Evolutionary conservation across 2,329 filamentous ascomycete genomes (phyloP), one percentile per base, ranked within the genome.

Genomic region (Sarocladium strictum): DNA sequence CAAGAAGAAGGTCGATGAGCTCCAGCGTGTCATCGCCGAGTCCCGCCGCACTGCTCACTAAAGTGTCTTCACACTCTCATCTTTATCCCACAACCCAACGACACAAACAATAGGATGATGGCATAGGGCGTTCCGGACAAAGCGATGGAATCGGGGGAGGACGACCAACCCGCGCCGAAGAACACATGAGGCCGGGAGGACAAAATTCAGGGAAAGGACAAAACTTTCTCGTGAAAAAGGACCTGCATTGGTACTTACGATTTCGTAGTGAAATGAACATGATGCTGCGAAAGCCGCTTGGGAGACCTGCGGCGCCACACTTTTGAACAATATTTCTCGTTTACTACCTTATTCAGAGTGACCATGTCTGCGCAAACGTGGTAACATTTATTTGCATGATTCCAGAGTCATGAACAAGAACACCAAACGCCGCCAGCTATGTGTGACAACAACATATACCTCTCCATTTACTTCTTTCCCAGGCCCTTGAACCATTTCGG

Each of bases 1-100:
- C 72, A 99, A 99, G 93, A 87, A 84, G 76, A 99, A 99, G 93
- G 94, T 99, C 67, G 94, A 99, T 75, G 93, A 97, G 82, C 90
- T 99, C 80, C 90, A 91, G 80, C 86, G 90, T 71, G 89, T 99
- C 77, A 99, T 99, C 74, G 90, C 93, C 70, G 94, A 97, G 83
- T 87, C 92, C 73, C 92, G 93, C 78, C 76, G 80, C 67, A 71
- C 75, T 61, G 77, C 69, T 65, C 80, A 84, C 76, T 84, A 83
- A 83, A 72, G 12, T 3, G 38, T 17, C 38, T 43, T 23, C 23
- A 59, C 51, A 17, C 50, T 40, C 45, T 27, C 50, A 38, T 53
- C 29, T 33, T 33, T n/a, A 35, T 52, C 49, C 27, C 17, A 43
- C 10, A n/a, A 43, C 43, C 21, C 27, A 38, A 38, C 35, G 9